Conservation (phyloP, 441 rosid genomes). For the Pelargonium myrrhifolium region DNA sequence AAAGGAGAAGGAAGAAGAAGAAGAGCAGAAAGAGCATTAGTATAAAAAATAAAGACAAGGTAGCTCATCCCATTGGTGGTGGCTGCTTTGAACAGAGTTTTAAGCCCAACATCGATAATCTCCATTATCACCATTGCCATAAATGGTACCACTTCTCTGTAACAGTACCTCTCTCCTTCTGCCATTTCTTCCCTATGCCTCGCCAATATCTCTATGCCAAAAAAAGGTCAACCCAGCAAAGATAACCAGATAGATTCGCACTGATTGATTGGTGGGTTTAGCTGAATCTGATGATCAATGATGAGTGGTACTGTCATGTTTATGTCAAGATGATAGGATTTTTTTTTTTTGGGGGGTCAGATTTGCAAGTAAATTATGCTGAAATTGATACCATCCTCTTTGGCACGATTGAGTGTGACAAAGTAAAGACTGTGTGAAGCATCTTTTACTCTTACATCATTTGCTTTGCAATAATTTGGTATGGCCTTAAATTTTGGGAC, state of each 20-base stretch:
- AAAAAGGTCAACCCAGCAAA: neutral
- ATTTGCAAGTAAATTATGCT: too few species aligned
- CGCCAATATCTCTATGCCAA: neutral
- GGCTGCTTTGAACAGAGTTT: conserved; percentile 16
- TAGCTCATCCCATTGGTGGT: conserved; percentile 11
- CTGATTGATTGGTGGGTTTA: too few species aligned
- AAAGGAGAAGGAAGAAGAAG: conserved; percentile 18
- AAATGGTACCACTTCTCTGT: neutral
- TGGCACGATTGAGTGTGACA: too few species aligned
- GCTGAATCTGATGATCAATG: too few species aligned
- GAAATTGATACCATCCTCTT: too few species aligned
- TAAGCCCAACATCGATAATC: conserved; percentile 1
- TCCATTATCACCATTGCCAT: conserved; percentile 1
- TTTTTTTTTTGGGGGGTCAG: too few species aligned
- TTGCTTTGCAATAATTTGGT: too few species aligned
- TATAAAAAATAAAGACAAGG: conserved; percentile 7
- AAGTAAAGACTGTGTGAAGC: too few species aligned
- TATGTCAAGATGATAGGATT: too few species aligned
- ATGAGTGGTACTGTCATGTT: too few species aligned
- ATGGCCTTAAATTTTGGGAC: too few species aligned
- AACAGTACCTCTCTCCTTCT: neutral
- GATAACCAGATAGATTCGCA: neutral
- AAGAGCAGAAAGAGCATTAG: conserved; percentile 13
- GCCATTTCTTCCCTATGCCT: neutral
- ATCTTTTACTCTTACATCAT: too few species aligned